Conservation (phyloP, 2,329 filamentous ascomycete genomes). For the Venturiaceae sp. region DNA sequence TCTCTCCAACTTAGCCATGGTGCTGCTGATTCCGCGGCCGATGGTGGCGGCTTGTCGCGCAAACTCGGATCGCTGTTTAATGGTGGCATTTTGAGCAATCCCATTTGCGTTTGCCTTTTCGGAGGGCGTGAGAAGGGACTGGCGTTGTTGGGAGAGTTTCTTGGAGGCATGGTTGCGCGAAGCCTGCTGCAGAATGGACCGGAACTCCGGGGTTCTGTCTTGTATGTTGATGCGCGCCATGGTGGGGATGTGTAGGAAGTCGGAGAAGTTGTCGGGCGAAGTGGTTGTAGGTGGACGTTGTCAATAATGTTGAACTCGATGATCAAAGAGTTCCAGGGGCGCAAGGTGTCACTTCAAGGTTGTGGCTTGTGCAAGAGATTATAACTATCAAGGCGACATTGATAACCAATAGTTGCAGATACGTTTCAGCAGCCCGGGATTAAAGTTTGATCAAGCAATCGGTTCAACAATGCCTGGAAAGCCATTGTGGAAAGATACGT, state of each 20-base stretch:
- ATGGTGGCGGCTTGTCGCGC: constrained; percentile 86
- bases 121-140: constrained; percentile 66
- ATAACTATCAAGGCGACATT: too few species aligned
- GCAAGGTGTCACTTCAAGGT: too few species aligned
- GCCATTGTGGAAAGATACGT: too few species aligned
- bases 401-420: too few species aligned
- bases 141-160: constrained; percentile 60
- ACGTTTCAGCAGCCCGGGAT: too few species aligned
- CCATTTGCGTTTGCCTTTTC: constrained; percentile 53
- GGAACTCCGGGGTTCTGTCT: constrained; percentile 93
- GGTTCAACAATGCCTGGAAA: too few species aligned
- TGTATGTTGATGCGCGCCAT: constrained; percentile 67
- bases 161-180: constrained; percentile 74
- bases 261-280: not conserved
- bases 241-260: constrained; percentile 15
- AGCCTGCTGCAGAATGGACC: constrained; percentile 76
- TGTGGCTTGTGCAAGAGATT: too few species aligned
- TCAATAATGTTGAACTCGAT: too few species aligned
- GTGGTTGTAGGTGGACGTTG: not conserved
- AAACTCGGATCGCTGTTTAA: constrained; percentile 67
- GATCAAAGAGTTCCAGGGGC: too few species aligned
- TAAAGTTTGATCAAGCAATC: too few species aligned
- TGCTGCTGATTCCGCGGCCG: constrained; percentile 79
- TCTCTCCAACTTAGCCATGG: constrained; percentile 92
- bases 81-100: constrained; percentile 16